Conservation (phyloP, 129 eudicot genomes). For the Helichrysum umbraculigerum region DNA sequence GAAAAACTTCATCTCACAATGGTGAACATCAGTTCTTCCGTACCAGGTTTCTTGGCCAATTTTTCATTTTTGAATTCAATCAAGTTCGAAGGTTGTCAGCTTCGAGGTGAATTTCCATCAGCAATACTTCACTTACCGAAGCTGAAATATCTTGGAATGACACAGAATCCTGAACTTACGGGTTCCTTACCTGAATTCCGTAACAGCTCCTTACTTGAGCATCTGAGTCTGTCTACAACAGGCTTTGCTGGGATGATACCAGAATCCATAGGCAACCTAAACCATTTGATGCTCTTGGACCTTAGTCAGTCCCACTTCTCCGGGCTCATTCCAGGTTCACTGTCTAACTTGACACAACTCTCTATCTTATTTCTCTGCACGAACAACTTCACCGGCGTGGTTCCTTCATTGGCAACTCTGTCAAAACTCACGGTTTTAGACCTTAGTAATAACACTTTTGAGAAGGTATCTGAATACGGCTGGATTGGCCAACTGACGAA, state of each 20-base stretch:
- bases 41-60: slow-evolving; percentile 15
- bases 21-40: background rate
- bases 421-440: background rate
- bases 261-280: background rate
- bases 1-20: background rate
- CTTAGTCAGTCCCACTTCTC: background rate
- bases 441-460: background rate
- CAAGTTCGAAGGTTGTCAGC: background rate
- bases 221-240: background rate
- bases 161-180: slow-evolving; percentile 12
- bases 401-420: background rate
- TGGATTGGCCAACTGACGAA: background rate
- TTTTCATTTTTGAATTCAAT: slow-evolving; percentile 22
- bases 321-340: background rate
- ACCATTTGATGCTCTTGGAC: background rate
- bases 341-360: slow-evolving; percentile 1
- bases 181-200: slow-evolving; percentile 39
- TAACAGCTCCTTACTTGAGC: slow-evolving; percentile 20
- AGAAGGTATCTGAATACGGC: background rate
- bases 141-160: slow-evolving; percentile 14
- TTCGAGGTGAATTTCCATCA: slow-evolving; percentile 26
- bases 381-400: background rate
- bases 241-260: background rate
- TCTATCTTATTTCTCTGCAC: background rate
- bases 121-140: slow-evolving; percentile 28